Base-by-base conservation (phyloP, 164 flowering plant genomes). In the Pachysandra terminalis region DNA sequence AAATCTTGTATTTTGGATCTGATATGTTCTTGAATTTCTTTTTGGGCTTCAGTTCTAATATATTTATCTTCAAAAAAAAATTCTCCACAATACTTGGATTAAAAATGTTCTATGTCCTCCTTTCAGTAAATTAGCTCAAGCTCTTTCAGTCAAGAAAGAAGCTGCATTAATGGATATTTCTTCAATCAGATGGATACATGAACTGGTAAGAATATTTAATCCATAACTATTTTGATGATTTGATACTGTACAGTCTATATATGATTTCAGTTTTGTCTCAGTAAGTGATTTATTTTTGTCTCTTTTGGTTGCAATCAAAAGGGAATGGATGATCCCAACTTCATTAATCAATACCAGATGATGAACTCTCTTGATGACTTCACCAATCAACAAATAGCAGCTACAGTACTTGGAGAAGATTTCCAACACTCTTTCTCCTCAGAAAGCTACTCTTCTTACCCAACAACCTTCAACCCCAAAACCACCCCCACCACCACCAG, bases 261-360 rank as follows among this genome's bases (percentile, higher is more conserved):
- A n/a, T 35, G 35, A 15, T 56, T 24, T 3, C 7, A 32, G 37
- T 32, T 32, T 32, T 32, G 6, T 45, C 51, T 10, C 51, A 45
- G 15, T 10, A 5, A 45, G 14, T 45, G 51, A 15, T 5, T 3
- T 45, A 40, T 10, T 10, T 12, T 10, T 10, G 16, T 45, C 2
- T 45, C 27, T 53, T 56, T 19, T 56, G 17, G 53, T 61, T 15
- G 25, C 15, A 35, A 51, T 60, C 56, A 49, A 19, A 72, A 87
- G 92, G 95, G 78, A 71, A 79, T 84, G 77, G 89, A 79, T 60
- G 86, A 85, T 68, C 63, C 70, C 15, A 51, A 74, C 60, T 81
- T 84, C 66, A 67, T 81, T 51, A 69, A 77, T 23, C 85, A 80
- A 66, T 82, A 80, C 74, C 77, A 79, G 17, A 68, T 81, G 17